Evolutionary conservation across 2,329 filamentous ascomycete genomes (phyloP).

Genomic region (Fusarium mundagurra): DNA sequence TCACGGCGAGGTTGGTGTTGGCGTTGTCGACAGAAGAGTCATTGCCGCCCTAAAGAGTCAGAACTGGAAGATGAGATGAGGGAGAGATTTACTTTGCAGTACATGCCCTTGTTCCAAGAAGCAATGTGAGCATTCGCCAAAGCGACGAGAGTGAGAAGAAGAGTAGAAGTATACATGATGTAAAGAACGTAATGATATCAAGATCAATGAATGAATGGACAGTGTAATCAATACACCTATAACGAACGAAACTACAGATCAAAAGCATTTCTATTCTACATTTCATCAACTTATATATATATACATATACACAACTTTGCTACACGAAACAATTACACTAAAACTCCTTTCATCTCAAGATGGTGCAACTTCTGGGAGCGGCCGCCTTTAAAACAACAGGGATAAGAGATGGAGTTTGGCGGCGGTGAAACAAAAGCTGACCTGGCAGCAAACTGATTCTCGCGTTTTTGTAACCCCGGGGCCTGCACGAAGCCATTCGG

Average conservation of each 20-base stretch:
- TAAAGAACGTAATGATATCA: background rate
- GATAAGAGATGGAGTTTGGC: background rate
- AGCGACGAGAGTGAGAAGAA: conserved; percentile 33
- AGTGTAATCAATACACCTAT: conserved; percentile 36
- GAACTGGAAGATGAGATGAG: background rate
- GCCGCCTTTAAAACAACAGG: conserved; percentile 27
- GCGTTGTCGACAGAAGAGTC: conserved; percentile 47
- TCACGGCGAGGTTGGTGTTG: conserved; percentile 58
- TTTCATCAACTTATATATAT: conserved; percentile 10
- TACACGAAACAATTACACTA: background rate
- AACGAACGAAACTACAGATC: conserved; percentile 21
- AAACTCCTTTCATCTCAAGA: conserved; percentile 38
- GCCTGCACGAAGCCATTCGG: conserved; percentile 9
- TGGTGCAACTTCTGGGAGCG: conserved; percentile 23
- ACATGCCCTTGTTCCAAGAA: conserved; percentile 44
- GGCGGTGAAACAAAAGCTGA: conserved; percentile 31
- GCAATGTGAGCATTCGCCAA: conserved; percentile 41
- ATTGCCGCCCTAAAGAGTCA: conserved; percentile 42
- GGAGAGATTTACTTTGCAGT: conserved; percentile 35
- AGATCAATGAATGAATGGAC: conserved; percentile 22
- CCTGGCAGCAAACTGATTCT: background rate
- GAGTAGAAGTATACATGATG: conserved; percentile 33
- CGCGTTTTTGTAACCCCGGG: background rate
- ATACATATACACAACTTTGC: background rate
- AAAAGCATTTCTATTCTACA: background rate